These are phyloP conservation scores for Lasiodiplodia sp. DNA, from an alignment of 2,329 filamentous ascomycete species.

Conservation along the genomic window DNA sequence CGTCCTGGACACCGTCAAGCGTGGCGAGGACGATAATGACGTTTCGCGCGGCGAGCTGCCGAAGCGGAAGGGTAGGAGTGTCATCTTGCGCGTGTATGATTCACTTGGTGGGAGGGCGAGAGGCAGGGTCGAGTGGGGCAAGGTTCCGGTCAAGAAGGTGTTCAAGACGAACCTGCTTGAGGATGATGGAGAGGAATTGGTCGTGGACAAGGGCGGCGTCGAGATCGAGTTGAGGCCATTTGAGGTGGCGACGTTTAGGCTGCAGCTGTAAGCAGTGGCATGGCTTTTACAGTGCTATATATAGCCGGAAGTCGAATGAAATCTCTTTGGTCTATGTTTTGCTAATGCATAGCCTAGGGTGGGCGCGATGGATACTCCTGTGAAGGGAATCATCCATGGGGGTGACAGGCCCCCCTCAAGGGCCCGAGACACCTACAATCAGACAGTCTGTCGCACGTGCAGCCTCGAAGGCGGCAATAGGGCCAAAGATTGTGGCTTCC, in stretches of 20 bases:
- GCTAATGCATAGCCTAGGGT: not conserved
- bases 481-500: no score
- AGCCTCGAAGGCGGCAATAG: no score
- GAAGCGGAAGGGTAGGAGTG: slow-evolving; percentile 66
- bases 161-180: slow-evolving; percentile 88
- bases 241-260: slow-evolving; percentile 81
- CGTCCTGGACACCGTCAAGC: slow-evolving; percentile 88
- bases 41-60: slow-evolving; percentile 64
- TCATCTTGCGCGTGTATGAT: slow-evolving; percentile 88
- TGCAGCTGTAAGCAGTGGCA: slow-evolving; percentile 8
- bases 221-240: slow-evolving; percentile 71
- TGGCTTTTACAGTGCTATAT: not conserved
- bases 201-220: slow-evolving; percentile 51
- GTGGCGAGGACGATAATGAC: slow-evolving; percentile 68
- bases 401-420: no score
- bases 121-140: slow-evolving; percentile 71
- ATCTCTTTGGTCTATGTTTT: not conserved
- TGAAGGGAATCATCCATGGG: no score
- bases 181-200: slow-evolving; percentile 74
- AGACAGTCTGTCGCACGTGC: no score
- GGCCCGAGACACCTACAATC: no score
- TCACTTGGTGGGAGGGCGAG: slow-evolving; percentile 81
- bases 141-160: slow-evolving; percentile 75
- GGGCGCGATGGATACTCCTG: not conserved
- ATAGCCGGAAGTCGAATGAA: not conserved